phyloP scores from a whole-genome alignment of 139 green algal species.

The Picochlorum sp. region DNA sequence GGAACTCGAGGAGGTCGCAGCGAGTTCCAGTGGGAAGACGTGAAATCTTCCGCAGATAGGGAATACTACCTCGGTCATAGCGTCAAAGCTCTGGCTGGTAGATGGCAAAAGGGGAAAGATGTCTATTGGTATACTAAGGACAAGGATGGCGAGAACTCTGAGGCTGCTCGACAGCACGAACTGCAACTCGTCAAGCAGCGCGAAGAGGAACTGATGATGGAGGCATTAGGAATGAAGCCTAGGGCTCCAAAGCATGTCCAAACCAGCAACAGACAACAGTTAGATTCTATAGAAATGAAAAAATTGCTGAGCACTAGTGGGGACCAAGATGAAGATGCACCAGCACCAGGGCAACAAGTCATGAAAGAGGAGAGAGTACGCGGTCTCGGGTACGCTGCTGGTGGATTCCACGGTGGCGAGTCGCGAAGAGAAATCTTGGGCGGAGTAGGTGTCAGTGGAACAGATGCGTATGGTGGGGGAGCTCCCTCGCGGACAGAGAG shows the following conservation, averaged over 20 bases:
- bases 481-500: background rate
- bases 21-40: slow-evolving; percentile 63
- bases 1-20: slow-evolving; percentile 39
- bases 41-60: slow-evolving; percentile 51
- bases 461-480: background rate
- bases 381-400: slow-evolving; percentile 30
- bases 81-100: slow-evolving; percentile 55
- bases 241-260: slow-evolving; percentile 7
- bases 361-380: slow-evolving; percentile 22
- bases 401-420: background rate
- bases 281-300: slow-evolving; percentile 49
- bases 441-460: slow-evolving; percentile 9
- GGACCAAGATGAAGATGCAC: slow-evolving; percentile 1
- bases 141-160: slow-evolving; percentile 14
- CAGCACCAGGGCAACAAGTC: background rate
- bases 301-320: slow-evolving; percentile 33
- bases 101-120: slow-evolving; percentile 62
- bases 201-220: slow-evolving; percentile 65
- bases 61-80: slow-evolving; percentile 68
- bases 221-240: slow-evolving; percentile 59
- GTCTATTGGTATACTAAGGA: slow-evolving; percentile 65
- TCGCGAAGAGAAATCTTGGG: background rate
- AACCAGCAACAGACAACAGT: background rate
- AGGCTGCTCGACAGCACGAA: slow-evolving; percentile 22
- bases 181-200: slow-evolving; percentile 49